Percentiles rank a stretch among this genome's conserved stretches.
Evolutionary conservation across 169 alveolate genomes (phyloP).

Genomic region (Plasmodium gaboni): DNA sequence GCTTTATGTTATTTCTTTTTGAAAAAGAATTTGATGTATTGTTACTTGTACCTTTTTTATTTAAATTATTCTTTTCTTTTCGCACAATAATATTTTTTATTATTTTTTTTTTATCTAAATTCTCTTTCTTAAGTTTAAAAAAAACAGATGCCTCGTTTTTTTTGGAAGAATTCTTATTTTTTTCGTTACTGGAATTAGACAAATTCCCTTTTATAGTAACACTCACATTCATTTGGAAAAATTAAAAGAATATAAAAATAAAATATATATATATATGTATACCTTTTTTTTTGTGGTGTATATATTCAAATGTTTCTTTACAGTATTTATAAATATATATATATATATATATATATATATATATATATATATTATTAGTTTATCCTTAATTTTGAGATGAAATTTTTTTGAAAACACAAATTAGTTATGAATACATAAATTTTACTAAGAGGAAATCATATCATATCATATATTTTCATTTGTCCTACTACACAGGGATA

Average conservation of each 20-base stretch:
- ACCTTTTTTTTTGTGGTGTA: neutral
- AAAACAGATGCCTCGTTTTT: slow-evolving; percentile 5
- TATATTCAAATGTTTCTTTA: neutral
- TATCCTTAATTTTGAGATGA: too few species aligned
- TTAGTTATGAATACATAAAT: too few species aligned
- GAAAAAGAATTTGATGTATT: slow-evolving; percentile 22
- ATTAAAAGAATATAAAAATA: neutral
- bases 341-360: too few species aligned
- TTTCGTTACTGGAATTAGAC: slow-evolving; percentile 28
- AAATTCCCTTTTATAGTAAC: slow-evolving; percentile 30
- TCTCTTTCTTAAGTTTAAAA: slow-evolving; percentile 31
- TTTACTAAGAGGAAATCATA: too few species aligned
- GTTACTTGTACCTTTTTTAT: neutral
- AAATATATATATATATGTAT: neutral
- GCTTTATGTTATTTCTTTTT: slow-evolving; percentile 26
- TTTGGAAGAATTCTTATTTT: neutral
- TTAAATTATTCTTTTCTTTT: slow-evolving; percentile 10
- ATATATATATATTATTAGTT: neutral
- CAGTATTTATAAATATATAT: neutral
- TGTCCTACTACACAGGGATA: too few species aligned
- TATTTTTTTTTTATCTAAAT: slow-evolving; percentile 35
- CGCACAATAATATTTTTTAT: slow-evolving; percentile 5
- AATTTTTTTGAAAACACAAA: too few species aligned
- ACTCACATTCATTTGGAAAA: slow-evolving; percentile 39
- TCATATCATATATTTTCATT: too few species aligned